Percentiles rank a stretch among this genome's conserved stretches.
Conservation (phyloP, 805 yeast species). For the Wickerhamomyces ciferrii region DNA sequence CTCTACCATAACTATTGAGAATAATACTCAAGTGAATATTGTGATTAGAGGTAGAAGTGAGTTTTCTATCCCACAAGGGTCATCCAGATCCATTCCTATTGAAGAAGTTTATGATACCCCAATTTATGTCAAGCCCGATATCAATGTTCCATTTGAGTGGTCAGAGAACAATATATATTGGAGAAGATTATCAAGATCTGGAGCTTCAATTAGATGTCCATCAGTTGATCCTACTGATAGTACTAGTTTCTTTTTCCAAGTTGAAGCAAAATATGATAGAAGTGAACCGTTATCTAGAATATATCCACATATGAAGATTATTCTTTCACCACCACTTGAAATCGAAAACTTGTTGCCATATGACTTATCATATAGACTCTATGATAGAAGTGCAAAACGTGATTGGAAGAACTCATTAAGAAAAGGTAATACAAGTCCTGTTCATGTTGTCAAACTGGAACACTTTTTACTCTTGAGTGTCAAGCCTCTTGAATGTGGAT, state of each 20-base stretch:
- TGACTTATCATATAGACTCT: conserved; percentile 68
- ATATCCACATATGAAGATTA: conserved; percentile 80
- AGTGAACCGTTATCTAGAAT: conserved; percentile 68
- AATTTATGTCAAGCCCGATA: conserved; percentile 58
- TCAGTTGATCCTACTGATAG: conserved; percentile 32
- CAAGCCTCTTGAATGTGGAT: conserved; percentile 57
- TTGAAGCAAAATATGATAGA: conserved; percentile 56
- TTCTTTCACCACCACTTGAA: conserved; percentile 80
- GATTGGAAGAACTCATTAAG: conserved; percentile 61
- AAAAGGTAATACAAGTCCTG: conserved; percentile 62
- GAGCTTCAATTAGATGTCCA: conserved; percentile 57
- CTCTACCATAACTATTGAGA: conserved; percentile 68
- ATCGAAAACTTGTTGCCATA: conserved; percentile 82
- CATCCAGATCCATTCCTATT: conserved; percentile 67
- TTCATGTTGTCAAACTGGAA: conserved; percentile 75
- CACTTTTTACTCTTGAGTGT: conserved; percentile 70
- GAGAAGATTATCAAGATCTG: conserved; percentile 48
- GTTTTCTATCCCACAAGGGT: conserved; percentile 47
- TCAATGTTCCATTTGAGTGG: conserved; percentile 59
- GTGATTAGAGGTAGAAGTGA: conserved; percentile 28
- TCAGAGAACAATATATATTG: conserved; percentile 58
- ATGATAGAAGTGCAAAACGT: conserved; percentile 64
- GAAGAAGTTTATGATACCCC: conserved; percentile 54
- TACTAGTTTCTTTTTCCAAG: conserved; percentile 62
- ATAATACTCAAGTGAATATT: conserved; percentile 51